Conservation (phyloP, 2,329 filamentous ascomycete genomes). For the Diaporthe vexans region DNA sequence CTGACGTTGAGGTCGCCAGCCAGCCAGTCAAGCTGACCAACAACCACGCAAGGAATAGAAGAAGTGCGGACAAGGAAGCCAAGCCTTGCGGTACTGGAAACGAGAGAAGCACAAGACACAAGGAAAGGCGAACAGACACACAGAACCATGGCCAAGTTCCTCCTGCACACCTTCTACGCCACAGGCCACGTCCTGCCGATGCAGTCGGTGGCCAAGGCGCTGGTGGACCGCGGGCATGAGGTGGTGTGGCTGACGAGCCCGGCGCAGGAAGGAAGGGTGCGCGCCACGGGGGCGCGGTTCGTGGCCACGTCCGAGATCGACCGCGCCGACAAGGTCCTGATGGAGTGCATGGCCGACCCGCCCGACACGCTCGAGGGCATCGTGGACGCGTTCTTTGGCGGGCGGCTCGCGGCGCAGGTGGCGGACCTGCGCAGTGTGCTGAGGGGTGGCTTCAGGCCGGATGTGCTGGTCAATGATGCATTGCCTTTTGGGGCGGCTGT, state of each 20-base stretch:
- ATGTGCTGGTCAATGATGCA: conserved; percentile 54
- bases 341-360: conserved; percentile 40
- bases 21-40: not conserved
- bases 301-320: conserved; percentile 46
- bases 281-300: conserved; percentile 53
- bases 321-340: conserved; percentile 49
- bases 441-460: conserved; percentile 48
- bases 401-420: conserved; percentile 53
- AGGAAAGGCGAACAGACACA: too few species aligned
- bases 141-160: conserved; percentile 47
- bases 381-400: conserved; percentile 46
- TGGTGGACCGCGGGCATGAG: conserved; percentile 54
- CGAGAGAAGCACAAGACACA: not conserved
- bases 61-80: not conserved
- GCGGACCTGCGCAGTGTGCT: conserved; percentile 53
- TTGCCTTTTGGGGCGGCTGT: conserved; percentile 54
- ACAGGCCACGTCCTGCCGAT: conserved; percentile 57
- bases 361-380: conserved; percentile 51
- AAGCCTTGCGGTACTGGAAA: too few species aligned
- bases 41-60: not conserved
- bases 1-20: too few species aligned
- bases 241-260: conserved; percentile 55
- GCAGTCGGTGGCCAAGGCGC: conserved; percentile 55
- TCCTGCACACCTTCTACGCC: conserved; percentile 57
- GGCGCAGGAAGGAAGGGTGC: conserved; percentile 52